Percentiles rank a stretch among this genome's conserved stretches.
Conservation (phyloP, 495 filamentous ascomycete species). For the Mycothermus thermophilus region DNA sequence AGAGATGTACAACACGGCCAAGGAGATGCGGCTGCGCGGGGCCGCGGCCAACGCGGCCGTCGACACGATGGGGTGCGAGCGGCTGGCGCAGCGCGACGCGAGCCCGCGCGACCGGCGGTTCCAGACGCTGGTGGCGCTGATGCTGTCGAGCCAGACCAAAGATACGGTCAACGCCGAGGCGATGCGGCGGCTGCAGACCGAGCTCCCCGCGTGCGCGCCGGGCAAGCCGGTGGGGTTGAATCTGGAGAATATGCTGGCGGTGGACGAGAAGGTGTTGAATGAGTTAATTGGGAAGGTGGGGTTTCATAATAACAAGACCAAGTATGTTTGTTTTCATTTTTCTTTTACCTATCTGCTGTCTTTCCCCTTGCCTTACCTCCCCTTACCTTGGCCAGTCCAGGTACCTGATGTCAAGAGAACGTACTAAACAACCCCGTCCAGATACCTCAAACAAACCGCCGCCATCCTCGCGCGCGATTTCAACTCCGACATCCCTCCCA, state of each 20-base stretch:
- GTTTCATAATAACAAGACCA: constrained; percentile 93
- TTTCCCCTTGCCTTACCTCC: background rate
- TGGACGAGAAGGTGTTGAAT: constrained; percentile 56
- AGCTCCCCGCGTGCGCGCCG: constrained; percentile 42
- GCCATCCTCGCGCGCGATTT: constrained; percentile 55
- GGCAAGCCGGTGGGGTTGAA: constrained; percentile 41
- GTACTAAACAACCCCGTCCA: background rate
- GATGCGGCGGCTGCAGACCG: constrained; percentile 63
- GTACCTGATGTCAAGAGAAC: background rate
- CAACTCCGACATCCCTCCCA: constrained; percentile 67
- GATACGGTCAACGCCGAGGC: constrained; percentile 84
- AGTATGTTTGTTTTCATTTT: constrained; percentile 20
- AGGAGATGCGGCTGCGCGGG: constrained; percentile 63
- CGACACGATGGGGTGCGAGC: constrained; percentile 95
- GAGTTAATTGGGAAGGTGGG: constrained; percentile 71
- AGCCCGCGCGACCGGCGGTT: constrained; percentile 59
- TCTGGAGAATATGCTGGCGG: constrained; percentile 64
- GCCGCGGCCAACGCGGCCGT: constrained; percentile 58
- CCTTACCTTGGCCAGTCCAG: background rate
- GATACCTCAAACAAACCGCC: constrained; percentile 69
- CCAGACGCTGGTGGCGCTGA: constrained; percentile 81
- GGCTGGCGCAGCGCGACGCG: constrained; percentile 43
- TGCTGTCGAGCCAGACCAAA: constrained; percentile 95
- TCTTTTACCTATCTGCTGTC: background rate
- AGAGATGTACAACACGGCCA: constrained; percentile 61